Evolutionary conservation across 768 basidiomycete genomes (phyloP).

Genomic region (Auricularia sp.): DNA sequence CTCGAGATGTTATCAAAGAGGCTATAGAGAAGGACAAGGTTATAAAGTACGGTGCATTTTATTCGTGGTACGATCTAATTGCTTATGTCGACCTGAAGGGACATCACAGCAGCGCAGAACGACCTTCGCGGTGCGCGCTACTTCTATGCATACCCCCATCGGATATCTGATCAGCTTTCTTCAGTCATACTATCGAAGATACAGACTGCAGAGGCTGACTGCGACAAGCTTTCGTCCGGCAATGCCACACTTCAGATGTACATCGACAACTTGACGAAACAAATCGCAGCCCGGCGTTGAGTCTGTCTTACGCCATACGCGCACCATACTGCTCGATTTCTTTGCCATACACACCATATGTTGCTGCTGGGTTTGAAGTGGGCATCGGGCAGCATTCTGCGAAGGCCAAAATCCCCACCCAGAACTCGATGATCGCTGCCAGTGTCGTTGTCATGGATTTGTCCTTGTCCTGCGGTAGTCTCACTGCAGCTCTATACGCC

Average conservation of each 20-base stretch:
- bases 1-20: slow-evolving; percentile 56
- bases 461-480: no score
- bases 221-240: slow-evolving; percentile 66
- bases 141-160: background rate
- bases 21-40: slow-evolving; percentile 68
- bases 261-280: slow-evolving; percentile 79
- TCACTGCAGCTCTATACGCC: no score
- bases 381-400: no score
- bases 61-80: background rate
- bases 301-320: no score
- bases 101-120: slow-evolving; percentile 63
- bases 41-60: slow-evolving; percentile 49
- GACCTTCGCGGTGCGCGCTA: slow-evolving; percentile 56
- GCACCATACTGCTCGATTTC: no score
- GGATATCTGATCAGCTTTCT: background rate
- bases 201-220: slow-evolving; percentile 60
- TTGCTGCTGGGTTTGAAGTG: no score
- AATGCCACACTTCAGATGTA: slow-evolving; percentile 83
- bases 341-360: no score
- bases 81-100: slow-evolving; percentile 32
- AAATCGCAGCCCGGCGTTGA: slow-evolving; percentile 73
- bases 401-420: no score
- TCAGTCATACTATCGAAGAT: slow-evolving; percentile 59
- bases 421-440: no score
- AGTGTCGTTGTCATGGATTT: no score